These are phyloP conservation scores for Bocquillonia castaneifolia DNA, from an alignment of 441 rosid genomes.

Conservation along the genomic window DNA sequence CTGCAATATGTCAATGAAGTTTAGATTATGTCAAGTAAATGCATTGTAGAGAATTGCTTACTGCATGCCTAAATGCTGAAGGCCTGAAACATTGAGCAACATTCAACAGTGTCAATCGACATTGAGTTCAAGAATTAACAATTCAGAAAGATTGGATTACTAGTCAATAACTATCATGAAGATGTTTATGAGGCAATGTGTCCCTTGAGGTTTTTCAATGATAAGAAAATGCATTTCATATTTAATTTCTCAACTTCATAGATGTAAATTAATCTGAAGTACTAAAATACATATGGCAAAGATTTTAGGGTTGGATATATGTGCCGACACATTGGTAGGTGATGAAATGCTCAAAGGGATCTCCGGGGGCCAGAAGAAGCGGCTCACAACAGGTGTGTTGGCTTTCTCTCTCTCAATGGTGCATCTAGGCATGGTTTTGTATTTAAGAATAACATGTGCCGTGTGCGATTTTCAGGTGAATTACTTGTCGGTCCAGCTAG, in stretches of 20 bases:
- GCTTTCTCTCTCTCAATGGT: not conserved
- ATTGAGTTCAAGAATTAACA: not conserved
- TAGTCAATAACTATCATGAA: not conserved
- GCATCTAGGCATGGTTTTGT: not conserved
- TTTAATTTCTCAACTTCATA: not conserved
- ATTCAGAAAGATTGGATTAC: not conserved
- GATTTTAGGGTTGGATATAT: constrained; percentile 94
- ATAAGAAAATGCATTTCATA: not conserved
- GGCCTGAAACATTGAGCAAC: not conserved
- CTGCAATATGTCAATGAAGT: not conserved
- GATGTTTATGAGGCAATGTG: no score
- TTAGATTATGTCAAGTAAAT: not conserved
- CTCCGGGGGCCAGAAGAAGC: constrained; percentile 91
- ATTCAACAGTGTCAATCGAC: not conserved
- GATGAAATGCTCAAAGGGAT: constrained; percentile 96
- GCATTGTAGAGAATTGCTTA: constrained; percentile 5
- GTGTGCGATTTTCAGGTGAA: constrained; percentile 55
- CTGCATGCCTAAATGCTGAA: not conserved
- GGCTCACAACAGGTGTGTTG: constrained; percentile 78
- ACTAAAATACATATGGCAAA: constrained; percentile 64
- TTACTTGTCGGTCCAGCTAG: constrained; percentile 92
- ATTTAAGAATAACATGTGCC: not conserved
- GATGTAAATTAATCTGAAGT: constrained; percentile 33
- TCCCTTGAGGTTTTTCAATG: no score
- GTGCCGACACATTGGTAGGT: constrained; percentile 90